Percentiles rank a stretch among this genome's conserved stretches.
Conservation (phyloP, 2,329 filamentous ascomycete genomes). For the Ascochyta lentis region DNA sequence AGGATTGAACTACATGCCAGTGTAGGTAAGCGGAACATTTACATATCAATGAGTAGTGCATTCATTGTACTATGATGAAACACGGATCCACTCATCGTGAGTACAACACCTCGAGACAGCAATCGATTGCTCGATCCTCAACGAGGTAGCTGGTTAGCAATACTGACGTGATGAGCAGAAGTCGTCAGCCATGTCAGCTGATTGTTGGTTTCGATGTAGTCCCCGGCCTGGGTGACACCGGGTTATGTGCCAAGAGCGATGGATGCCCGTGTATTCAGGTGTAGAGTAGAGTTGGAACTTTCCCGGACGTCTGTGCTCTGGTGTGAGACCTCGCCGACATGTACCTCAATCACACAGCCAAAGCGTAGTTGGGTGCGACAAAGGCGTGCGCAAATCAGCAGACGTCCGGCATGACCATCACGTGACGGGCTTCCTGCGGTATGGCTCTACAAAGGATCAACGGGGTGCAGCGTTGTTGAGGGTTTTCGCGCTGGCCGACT, state of each 20-base stretch:
- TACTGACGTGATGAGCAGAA: no score
- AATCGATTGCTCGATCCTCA: no score
- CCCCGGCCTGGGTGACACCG: neutral
- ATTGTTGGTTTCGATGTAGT: no score
- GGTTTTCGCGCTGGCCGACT: slow-evolving; percentile 5
- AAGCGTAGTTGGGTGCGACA: neutral
- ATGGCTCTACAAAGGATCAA: neutral
- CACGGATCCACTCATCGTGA: no score
- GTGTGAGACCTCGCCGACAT: slow-evolving; percentile 11
- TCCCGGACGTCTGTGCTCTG: neutral
- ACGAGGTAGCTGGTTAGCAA: no score
- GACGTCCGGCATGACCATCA: neutral
- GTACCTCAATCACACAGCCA: neutral
- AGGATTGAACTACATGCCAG: no score
- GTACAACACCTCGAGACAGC: no score
- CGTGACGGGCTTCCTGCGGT: neutral
- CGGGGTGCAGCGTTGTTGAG: slow-evolving; percentile 2
- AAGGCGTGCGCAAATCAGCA: neutral
- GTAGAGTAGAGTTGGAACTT: neutral
- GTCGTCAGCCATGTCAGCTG: no score
- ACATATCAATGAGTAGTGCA: no score
- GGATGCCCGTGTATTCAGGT: neutral
- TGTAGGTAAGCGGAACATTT: no score
- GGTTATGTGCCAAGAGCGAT: neutral
- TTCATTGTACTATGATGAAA: no score